phyloP scores from a whole-genome alignment of 2,329 filamentous ascomycete species.

The Fusarium sp. region DNA sequence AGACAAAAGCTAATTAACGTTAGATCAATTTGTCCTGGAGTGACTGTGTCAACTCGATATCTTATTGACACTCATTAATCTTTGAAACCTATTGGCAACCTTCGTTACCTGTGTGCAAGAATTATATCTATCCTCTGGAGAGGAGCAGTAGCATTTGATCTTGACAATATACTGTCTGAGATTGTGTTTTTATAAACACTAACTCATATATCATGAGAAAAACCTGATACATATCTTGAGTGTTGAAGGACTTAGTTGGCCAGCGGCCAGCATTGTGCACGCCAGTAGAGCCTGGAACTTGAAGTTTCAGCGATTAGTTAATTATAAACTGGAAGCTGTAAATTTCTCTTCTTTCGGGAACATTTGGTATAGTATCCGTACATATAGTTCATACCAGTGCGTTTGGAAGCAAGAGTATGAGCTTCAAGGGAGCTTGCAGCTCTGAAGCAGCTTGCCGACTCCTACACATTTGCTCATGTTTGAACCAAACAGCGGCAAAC shows the following conservation, averaged over 20 bases:
- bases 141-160: rapidly evolving
- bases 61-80: rapidly evolving
- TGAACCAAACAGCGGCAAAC: constrained; percentile 5
- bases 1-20: neutral
- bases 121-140: rapidly evolving
- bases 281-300: rapidly evolving
- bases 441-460: neutral
- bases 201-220: neutral
- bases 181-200: too few species aligned
- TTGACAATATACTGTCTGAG: rapidly evolving
- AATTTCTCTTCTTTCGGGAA: neutral
- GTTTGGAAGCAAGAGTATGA: neutral
- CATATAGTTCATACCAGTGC: neutral
- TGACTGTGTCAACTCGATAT: neutral
- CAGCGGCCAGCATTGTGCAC: neutral
- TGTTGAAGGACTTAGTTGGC: too few species aligned
- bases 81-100: neutral
- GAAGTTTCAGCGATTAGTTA: too few species aligned
- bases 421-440: neutral
- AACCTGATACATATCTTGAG: neutral
- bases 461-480: neutral
- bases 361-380: neutral
- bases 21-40: too few species aligned
- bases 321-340: neutral
- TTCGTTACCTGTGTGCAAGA: neutral